phyloP scores from a whole-genome alignment of 768 basidiomycete species.

The Termitomyces sp. region DNA sequence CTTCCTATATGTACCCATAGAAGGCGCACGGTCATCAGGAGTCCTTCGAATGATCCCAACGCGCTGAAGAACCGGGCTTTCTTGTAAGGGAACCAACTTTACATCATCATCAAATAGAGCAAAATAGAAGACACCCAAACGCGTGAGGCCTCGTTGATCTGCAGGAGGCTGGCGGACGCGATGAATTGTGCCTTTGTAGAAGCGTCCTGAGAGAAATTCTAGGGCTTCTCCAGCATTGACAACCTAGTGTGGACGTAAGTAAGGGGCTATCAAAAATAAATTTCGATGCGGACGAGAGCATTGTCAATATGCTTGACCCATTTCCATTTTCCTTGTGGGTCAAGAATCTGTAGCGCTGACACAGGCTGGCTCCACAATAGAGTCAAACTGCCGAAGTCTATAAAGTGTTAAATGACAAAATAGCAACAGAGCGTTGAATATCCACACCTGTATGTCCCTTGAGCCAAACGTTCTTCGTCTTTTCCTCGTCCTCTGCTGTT shows the following conservation, averaged over 20 bases:
- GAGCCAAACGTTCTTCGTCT: constrained; percentile 45
- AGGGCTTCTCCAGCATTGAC: constrained; percentile 48
- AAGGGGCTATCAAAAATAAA: background rate
- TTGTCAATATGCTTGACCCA: constrained; percentile 50
- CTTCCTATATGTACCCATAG: constrained; percentile 39
- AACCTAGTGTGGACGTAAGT: constrained; percentile 21
- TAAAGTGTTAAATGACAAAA: background rate
- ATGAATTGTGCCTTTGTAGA: constrained; percentile 47
- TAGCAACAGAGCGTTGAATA: background rate
- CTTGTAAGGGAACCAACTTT: constrained; percentile 34
- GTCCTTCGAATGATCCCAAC: constrained; percentile 32
- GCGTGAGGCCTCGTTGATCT: constrained; percentile 39
- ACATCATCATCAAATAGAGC: constrained; percentile 41
- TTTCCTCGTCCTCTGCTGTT: constrained; percentile 37
- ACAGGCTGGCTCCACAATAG: constrained; percentile 50
- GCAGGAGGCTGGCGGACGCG: constrained; percentile 46
- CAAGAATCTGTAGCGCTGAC: constrained; percentile 42
- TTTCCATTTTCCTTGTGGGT: constrained; percentile 39
- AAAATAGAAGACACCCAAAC: constrained; percentile 50
- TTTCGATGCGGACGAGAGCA: constrained; percentile 31
- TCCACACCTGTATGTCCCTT: constrained; percentile 45
- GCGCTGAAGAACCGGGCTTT: constrained; percentile 41
- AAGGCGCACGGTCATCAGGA: constrained; percentile 35
- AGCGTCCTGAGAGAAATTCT: constrained; percentile 46
- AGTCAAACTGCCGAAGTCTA: constrained; percentile 43